phyloP scores from a whole-genome alignment of 2,329 filamentous ascomycete species.

The Talaromyces rugulosus region DNA sequence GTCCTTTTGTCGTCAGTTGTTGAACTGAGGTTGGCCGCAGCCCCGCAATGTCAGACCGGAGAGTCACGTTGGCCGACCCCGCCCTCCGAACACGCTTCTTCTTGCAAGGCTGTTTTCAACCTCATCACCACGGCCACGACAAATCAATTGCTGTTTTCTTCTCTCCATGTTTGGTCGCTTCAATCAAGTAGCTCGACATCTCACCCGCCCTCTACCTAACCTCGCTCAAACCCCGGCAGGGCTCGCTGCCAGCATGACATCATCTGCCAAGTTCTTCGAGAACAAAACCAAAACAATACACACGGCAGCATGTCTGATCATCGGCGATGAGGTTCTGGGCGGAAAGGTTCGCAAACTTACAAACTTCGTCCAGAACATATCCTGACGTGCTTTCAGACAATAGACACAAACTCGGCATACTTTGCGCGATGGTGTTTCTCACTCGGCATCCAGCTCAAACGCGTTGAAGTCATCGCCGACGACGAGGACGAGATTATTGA shows the following conservation, averaged over 20 bases:
- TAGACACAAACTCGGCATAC: constrained; percentile 63
- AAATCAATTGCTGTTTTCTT: neutral
- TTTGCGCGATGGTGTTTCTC: constrained; percentile 64
- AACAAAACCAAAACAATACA: constrained; percentile 61
- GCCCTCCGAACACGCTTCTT: neutral
- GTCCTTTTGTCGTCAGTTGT: neutral
- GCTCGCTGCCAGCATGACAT: constrained; percentile 37
- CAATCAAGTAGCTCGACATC: constrained; percentile 67
- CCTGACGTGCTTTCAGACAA: constrained; percentile 45
- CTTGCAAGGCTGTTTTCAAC: too few relatives aligned
- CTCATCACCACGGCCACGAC: neutral
- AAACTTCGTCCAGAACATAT: constrained; percentile 2
- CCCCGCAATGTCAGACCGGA: neutral
- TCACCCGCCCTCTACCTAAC: constrained; percentile 60
- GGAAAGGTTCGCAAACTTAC: constrained; percentile 66
- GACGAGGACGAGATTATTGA: constrained; percentile 88
- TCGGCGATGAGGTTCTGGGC: constrained; percentile 93
- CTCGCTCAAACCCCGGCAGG: constrained; percentile 47
- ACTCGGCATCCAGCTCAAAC: constrained; percentile 66
- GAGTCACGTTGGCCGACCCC: neutral
- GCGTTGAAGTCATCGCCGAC: constrained; percentile 89
- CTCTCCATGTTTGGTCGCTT: constrained; percentile 69
- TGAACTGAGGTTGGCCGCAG: neutral
- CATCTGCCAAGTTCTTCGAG: constrained; percentile 30
- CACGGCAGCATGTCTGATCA: constrained; percentile 88